Conservation (phyloP, 2,329 filamentous ascomycete species). For the Elsinoe batatas region DNA sequence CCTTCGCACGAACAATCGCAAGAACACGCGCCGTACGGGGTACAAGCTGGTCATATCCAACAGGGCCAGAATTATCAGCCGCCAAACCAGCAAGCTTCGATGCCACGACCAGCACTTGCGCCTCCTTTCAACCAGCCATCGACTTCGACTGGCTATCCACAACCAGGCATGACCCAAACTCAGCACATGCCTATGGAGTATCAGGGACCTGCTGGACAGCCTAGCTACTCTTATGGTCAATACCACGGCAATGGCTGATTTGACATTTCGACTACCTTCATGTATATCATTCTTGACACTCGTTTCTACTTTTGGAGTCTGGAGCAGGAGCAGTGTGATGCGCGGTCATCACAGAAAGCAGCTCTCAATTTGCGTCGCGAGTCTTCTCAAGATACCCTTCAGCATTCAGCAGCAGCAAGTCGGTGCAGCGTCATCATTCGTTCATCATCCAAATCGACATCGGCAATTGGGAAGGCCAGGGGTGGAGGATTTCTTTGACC, state of each 20-base stretch:
- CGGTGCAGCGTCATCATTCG: background rate
- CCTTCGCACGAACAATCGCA: constrained; percentile 1
- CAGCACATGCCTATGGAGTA: constrained; percentile 12
- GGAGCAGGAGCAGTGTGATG: background rate
- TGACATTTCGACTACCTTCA: background rate
- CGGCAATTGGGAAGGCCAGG: background rate
- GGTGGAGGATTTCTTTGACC: background rate
- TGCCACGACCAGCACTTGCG: constrained; percentile 3
- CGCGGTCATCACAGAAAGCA: background rate
- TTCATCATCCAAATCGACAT: background rate
- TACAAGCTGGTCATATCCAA: constrained; percentile 1
- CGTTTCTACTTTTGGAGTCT: background rate
- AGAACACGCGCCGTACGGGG: constrained; percentile 5
- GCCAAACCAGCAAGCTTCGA: background rate
- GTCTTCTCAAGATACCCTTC: constrained; percentile 1
- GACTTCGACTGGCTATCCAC: constrained; percentile 5
- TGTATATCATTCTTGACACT: constrained; percentile 4
- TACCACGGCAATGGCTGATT: constrained; percentile 9
- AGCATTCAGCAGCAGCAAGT: background rate
- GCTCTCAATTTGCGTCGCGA: background rate
- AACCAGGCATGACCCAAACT: constrained; percentile 7
- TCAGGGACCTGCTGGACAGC: background rate
- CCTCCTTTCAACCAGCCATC: constrained; percentile 1
- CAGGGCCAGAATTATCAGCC: constrained; percentile 1
- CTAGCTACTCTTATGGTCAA: constrained; percentile 8